These are phyloP conservation scores for Penicillium sp. DNA, from an alignment of 2,329 filamentous ascomycete genomes.

Conservation along the genomic window DNA sequence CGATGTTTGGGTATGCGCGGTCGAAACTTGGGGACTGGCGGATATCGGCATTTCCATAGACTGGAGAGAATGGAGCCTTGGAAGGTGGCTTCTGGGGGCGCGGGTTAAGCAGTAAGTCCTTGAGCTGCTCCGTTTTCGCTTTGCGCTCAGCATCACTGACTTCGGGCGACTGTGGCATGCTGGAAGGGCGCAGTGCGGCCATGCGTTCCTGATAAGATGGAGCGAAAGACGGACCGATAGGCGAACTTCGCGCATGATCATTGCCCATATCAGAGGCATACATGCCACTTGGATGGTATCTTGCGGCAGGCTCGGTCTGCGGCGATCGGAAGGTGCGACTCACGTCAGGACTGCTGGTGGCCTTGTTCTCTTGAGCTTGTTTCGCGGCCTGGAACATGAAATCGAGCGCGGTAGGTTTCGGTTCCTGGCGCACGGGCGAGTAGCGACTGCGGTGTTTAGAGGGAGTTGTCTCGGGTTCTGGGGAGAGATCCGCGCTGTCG, in stretches of 20 bases:
- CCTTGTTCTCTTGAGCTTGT: slow-evolving; percentile 60
- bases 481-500: slow-evolving; percentile 38
- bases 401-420: slow-evolving; percentile 74
- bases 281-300: slow-evolving; percentile 54
- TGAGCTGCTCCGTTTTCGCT: slow-evolving; percentile 48
- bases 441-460: slow-evolving; percentile 47
- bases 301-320: slow-evolving; percentile 39
- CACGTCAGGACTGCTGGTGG: slow-evolving; percentile 46
- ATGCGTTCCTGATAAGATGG: slow-evolving; percentile 54
- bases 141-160: slow-evolving; percentile 43
- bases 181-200: slow-evolving; percentile 43
- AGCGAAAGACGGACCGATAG: slow-evolving; percentile 67
- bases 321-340: slow-evolving; percentile 55
- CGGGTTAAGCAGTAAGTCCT: slow-evolving; percentile 48
- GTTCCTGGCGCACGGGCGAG: slow-evolving; percentile 43
- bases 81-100: slow-evolving; percentile 38
- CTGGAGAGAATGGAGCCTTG: slow-evolving; percentile 29
- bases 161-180: slow-evolving; percentile 26
- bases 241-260: slow-evolving; percentile 48
- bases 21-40: neutral
- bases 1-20: neutral
- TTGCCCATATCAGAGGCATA: slow-evolving; percentile 71
- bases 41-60: slow-evolving; percentile 10
- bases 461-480: slow-evolving; percentile 41
- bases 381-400: slow-evolving; percentile 87